Percentiles rank a stretch among this genome's conserved stretches.
Evolutionary conservation across 73 alveolate genomes (phyloP).

Genomic region (Paramecium sonneborni): DNA sequence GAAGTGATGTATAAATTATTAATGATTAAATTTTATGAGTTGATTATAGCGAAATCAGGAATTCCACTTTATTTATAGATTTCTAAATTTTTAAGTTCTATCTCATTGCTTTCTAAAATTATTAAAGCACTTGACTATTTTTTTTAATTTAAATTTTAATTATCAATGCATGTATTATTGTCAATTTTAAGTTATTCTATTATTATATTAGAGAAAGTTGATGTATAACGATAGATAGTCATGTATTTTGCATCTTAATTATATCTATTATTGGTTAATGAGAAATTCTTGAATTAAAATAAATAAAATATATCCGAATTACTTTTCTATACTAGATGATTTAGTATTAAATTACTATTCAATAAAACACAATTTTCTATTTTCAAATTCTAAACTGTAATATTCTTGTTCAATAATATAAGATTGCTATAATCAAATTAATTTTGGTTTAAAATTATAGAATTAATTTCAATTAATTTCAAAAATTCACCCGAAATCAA

Average conservation of each 20-base stretch:
- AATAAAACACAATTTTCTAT: background rate
- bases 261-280: too few species aligned
- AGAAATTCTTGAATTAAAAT: too few species aligned
- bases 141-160: too few species aligned
- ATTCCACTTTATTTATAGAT: background rate
- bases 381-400: background rate
- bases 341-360: background rate
- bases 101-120: background rate
- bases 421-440: background rate
- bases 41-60: background rate
- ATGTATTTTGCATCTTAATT: background rate
- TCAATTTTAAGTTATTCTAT: background rate
- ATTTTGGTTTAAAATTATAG: too few species aligned
- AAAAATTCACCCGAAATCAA: background rate
- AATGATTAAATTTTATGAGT: background rate
- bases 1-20: background rate
- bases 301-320: background rate
- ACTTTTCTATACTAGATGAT: background rate
- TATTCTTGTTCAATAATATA: too few species aligned
- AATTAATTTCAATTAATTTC: background rate
- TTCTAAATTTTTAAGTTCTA: background rate
- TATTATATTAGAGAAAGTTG: background rate
- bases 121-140: background rate
- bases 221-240: background rate
- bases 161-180: background rate